These are phyloP conservation scores for Fusarium staphyleae DNA, from an alignment of 2,329 filamentous ascomycete species.

Conservation along the genomic window DNA sequence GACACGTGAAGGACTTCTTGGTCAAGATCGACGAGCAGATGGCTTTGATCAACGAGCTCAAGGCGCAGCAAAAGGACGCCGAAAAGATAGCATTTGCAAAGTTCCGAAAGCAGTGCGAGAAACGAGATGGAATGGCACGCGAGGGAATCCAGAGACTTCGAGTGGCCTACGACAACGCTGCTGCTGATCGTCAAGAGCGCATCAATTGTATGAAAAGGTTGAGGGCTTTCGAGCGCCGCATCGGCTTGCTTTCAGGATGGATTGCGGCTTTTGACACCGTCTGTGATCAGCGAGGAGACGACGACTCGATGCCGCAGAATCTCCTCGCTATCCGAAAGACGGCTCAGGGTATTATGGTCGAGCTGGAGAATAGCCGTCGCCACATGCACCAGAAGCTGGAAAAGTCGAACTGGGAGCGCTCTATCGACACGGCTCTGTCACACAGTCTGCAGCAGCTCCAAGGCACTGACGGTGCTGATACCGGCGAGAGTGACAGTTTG, in stretches of 20 bases:
- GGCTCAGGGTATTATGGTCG: conserved; percentile 84
- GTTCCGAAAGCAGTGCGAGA: conserved; percentile 89
- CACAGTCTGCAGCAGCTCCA: conserved; percentile 83
- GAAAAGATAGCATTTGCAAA: conserved; percentile 84
- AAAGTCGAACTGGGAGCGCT: conserved; percentile 84
- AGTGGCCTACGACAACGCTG: conserved; percentile 81
- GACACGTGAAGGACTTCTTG: conserved; percentile 98
- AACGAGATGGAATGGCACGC: conserved; percentile 75
- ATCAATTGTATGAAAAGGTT: conserved; percentile 81
- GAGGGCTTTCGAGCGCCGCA: conserved; percentile 82
- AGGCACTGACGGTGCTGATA: conserved; percentile 58
- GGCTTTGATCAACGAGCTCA: conserved; percentile 93
- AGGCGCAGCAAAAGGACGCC: conserved; percentile 88
- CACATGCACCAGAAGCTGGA: conserved; percentile 87
- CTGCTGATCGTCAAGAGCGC: conserved; percentile 79
- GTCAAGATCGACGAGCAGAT: conserved; percentile 99
- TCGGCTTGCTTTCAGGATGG: conserved; percentile 88
- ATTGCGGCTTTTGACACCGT: conserved; percentile 88
- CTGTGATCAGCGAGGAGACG: conserved; percentile 66
- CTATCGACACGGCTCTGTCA: conserved; percentile 85
- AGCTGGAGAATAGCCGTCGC: conserved; percentile 88
- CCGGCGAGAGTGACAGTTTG: conserved; percentile 71
- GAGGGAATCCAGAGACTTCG: conserved; percentile 85
- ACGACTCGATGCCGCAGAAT: conserved; percentile 69
- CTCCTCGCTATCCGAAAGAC: conserved; percentile 82